phyloP scores from a whole-genome alignment of 2,329 filamentous ascomycete genomes.

The Talaromyces sp. region DNA sequence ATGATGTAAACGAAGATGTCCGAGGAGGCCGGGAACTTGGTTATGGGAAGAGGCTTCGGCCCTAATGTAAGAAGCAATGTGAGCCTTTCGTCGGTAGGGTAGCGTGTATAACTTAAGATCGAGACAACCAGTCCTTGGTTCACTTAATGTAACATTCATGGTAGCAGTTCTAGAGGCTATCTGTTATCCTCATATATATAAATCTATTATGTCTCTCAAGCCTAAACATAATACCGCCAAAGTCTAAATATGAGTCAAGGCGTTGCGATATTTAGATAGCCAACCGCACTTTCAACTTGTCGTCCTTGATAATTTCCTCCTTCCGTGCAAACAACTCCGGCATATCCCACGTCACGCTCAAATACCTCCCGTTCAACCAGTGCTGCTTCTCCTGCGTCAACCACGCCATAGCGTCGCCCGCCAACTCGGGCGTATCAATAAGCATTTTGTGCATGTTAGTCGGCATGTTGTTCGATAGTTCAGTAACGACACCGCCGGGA shows the following conservation, averaged over 20 bases:
- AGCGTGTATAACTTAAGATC: neutral
- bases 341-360: conserved; percentile 24
- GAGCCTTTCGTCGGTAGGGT: neutral
- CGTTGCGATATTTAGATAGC: neutral
- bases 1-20: no score
- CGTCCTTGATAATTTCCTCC: conserved; percentile 23
- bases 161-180: neutral
- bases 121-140: no score
- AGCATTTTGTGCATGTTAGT: conserved; percentile 15
- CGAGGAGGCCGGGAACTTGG: neutral
- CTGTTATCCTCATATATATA: neutral
- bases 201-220: neutral
- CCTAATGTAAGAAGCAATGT: neutral
- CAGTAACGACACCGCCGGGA: conserved; percentile 47
- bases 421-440: conserved; percentile 31
- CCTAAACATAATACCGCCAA: neutral
- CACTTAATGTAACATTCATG: no score
- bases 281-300: conserved; percentile 42
- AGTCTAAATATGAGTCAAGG: neutral
- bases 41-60: neutral
- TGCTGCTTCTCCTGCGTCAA: conserved; percentile 24
- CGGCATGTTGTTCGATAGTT: conserved; percentile 39
- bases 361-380: conserved; percentile 27
- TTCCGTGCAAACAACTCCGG: conserved; percentile 21
- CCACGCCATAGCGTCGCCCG: conserved; percentile 25